A percentile compares a stretch with the other conserved stretches of the same genome.
Conservation (phyloP, 1,284 basidiomycete species). For the Melampsora larici-populina region DNA sequence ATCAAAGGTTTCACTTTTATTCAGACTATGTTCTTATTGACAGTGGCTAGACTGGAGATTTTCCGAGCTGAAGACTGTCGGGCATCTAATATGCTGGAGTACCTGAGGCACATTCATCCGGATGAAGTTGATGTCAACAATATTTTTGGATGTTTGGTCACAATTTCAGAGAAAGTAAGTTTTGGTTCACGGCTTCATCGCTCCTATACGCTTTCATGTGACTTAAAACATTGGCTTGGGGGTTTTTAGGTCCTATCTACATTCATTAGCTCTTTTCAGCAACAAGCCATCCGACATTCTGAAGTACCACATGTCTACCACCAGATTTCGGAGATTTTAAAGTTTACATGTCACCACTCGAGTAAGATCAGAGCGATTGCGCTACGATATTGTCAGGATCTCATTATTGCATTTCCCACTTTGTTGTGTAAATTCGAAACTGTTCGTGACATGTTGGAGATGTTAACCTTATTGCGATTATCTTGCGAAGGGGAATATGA, state of each 20-base stretch:
- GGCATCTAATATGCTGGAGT: slow-evolving; percentile 77
- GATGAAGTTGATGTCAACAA: slow-evolving; percentile 63
- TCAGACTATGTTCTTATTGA: slow-evolving; percentile 80
- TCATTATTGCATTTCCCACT: slow-evolving; percentile 90
- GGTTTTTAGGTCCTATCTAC: slow-evolving; percentile 33
- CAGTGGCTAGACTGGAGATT: slow-evolving; percentile 84
- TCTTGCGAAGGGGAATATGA: slow-evolving; percentile 86
- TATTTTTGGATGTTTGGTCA: slow-evolving; percentile 73
- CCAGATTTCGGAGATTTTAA: slow-evolving; percentile 36
- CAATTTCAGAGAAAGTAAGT: slow-evolving; percentile 76
- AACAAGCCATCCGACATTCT: slow-evolving; percentile 36
- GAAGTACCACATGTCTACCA: slow-evolving; percentile 34
- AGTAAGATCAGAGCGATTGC: slow-evolving; percentile 27
- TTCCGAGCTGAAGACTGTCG: slow-evolving; percentile 76
- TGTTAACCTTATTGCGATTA: slow-evolving; percentile 79
- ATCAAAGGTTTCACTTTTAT: slow-evolving; percentile 73
- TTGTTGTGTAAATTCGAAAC: slow-evolving; percentile 85
- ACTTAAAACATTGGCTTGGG: neutral
- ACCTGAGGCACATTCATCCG: slow-evolving; percentile 83
- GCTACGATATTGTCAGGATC: slow-evolving; percentile 64
- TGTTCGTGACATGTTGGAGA: slow-evolving; percentile 73
- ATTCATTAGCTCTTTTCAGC: slow-evolving; percentile 39
- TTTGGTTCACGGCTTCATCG: slow-evolving; percentile 1
- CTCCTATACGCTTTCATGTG: slow-evolving; percentile 7
- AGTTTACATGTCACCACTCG: slow-evolving; percentile 24